Evolutionary conservation across 1,284 basidiomycete species (phyloP).

Genomic region (Trichosporon ovoides): DNA sequence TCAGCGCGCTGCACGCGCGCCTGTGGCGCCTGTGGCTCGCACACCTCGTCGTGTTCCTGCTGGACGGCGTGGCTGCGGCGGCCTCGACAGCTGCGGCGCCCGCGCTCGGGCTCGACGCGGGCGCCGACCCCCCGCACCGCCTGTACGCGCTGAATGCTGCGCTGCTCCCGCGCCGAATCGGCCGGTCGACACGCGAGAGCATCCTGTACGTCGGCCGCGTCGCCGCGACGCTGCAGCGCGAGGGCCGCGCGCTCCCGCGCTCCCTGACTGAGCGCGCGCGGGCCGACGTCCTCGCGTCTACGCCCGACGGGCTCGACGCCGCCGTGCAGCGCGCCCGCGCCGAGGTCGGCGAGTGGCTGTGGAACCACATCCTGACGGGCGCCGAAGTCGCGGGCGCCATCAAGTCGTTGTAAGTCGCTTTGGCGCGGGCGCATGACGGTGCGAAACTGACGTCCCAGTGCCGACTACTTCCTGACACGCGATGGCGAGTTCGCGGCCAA

Average conservation of each 20-base stretch:
- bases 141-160: conserved; percentile 54
- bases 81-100: conserved; percentile 40
- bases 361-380: conserved; percentile 78
- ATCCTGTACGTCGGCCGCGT: conserved; percentile 82
- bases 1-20: conserved; percentile 60
- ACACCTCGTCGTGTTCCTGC: conserved; percentile 68
- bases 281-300: conserved; percentile 59
- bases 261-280: conserved; percentile 61
- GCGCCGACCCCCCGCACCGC: conserved; percentile 45
- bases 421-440: too few relatives aligned
- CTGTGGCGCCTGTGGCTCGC: conserved; percentile 75
- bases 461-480: conserved; percentile 77
- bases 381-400: conserved; percentile 72
- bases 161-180: conserved; percentile 68
- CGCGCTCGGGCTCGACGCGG: conserved; percentile 56
- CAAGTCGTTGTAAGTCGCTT: conserved; percentile 58
- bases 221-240: conserved; percentile 71
- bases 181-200: conserved; percentile 64
- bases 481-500: conserved; percentile 80
- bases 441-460: conserved; percentile 49
- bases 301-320: conserved; percentile 67
- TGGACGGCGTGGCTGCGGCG: conserved; percentile 59
- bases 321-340: conserved; percentile 52
- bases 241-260: conserved; percentile 68
- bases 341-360: conserved; percentile 62